Evolutionary conservation across 805 yeast genomes (phyloP).

Genomic region (Ogataea saltuana): DNA sequence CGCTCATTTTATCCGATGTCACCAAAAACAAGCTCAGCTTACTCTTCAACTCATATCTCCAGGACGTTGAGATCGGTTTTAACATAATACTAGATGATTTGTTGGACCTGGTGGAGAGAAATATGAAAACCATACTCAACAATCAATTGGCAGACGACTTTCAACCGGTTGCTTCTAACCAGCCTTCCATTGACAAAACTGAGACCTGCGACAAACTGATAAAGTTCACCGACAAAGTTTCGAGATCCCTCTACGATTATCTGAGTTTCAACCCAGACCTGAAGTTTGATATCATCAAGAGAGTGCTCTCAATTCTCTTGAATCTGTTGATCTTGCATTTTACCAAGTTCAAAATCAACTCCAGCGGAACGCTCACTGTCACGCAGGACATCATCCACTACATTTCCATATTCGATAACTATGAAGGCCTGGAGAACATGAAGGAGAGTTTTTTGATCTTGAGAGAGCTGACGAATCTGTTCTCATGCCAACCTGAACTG

Average conservation of each 20-base stretch:
- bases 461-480: constrained; percentile 80
- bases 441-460: constrained; percentile 47
- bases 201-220: constrained; percentile 67
- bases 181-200: constrained; percentile 52
- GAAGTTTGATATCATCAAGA: constrained; percentile 25
- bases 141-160: constrained; percentile 70
- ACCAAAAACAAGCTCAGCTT: constrained; percentile 20
- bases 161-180: constrained; percentile 38
- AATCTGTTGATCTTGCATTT: constrained; percentile 67
- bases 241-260: constrained; percentile 40
- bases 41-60: constrained; percentile 30
- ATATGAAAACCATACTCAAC: constrained; percentile 51
- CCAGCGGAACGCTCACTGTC: constrained; percentile 78
- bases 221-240: constrained; percentile 40
- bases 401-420: constrained; percentile 42
- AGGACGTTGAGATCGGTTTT: constrained; percentile 55
- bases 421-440: constrained; percentile 48
- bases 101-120: constrained; percentile 50
- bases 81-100: constrained; percentile 64
- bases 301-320: constrained; percentile 36
- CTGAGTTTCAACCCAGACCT: constrained; percentile 32
- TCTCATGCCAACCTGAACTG: constrained; percentile 80
- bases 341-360: constrained; percentile 71
- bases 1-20: constrained; percentile 49
- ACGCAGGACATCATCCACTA: constrained; percentile 82